Base-by-base conservation (phyloP, 2,329 filamentous ascomycete species). In the Aspergillus sp. region DNA sequence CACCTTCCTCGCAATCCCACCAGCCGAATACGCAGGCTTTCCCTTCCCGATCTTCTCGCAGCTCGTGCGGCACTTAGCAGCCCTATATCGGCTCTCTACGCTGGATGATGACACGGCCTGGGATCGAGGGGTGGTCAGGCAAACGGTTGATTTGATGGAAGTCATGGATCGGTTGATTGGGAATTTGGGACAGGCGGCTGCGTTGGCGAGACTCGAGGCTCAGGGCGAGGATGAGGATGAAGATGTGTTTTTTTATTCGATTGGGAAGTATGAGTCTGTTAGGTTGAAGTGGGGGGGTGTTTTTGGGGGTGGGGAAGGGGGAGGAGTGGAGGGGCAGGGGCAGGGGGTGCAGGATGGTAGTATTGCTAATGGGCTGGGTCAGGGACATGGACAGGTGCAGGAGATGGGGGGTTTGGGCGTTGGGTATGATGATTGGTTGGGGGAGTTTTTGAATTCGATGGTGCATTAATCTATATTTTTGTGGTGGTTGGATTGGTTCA, bases 1-100 rank as follows among this genome's bases (percentile, higher is more conserved):
- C 9, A 43, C 39, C 4, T 59, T 61, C 45, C 38, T 61, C 10
- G 39, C 56, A 13, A 59, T 61, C 6, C 59, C 62, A 1, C 48
- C 59, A 1, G 28, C 36, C 7, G 36, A 57, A 8, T 63, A 63
- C 32, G 50, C 28, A 25, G 49, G 52, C 3, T 59, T 61, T 19
- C 45, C 59, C 1, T 58, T 57, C 32, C 48, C 55, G 7, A 48
- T 61, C 2, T 63, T 61, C 48, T 19, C 47, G 2, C 55, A 58
- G 12, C 54, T 63, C 36, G 52, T 57, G 6, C 61, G 58, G 21
- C 43, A 50, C 10, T 30, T 62, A 3, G 52, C 58, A 8, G 48
- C 55, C 2, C 21, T 62, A 10, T 58, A 59, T 19, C 43, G 54
- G 39, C 47, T 62, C 13, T 59, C 60, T 12, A 57, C 45, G 5